Evolutionary conservation across 352 stramenopile species (phyloP).

Genomic region (Phytopythium boreale): DNA sequence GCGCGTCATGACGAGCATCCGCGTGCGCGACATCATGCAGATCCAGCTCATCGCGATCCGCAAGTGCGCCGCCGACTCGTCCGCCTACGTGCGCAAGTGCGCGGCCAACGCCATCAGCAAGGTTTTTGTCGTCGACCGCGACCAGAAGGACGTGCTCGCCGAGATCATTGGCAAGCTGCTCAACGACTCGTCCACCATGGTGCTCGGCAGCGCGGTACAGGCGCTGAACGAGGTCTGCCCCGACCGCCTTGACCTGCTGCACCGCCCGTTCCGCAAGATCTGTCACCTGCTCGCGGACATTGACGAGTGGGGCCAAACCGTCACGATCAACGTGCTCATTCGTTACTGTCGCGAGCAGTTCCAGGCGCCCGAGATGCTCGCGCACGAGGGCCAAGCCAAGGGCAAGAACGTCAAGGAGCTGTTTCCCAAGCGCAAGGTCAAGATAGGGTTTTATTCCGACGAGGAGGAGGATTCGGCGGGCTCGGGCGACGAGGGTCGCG

Average conservation of each 20-base stretch:
- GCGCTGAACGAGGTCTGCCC: conserved; percentile 96
- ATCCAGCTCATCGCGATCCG: conserved; percentile 97
- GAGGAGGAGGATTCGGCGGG: conserved; percentile 92
- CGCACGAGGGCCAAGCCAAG: conserved; percentile 19
- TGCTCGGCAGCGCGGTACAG: conserved; percentile 94
- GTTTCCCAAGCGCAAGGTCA: conserved; percentile 70
- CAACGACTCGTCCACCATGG: conserved; percentile 95
- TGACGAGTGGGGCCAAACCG: conserved; percentile 98
- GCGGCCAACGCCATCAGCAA: conserved; percentile 96
- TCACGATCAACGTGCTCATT: conserved; percentile 92
- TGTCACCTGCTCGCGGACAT: conserved; percentile 98
- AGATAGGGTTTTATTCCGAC: conserved; percentile 96
- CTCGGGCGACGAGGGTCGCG: conserved; percentile 44
- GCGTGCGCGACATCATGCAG: conserved; percentile 98
- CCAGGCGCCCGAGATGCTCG: conserved; percentile 70
- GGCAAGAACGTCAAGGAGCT: conserved; percentile 46
- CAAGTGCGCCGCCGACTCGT: conserved; percentile 90
- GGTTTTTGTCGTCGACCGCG: conserved; percentile 87
- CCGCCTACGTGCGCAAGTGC: conserved; percentile 97
- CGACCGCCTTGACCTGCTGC: conserved; percentile 92
- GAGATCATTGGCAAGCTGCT: conserved; percentile 94
- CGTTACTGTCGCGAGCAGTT: conserved; percentile 97
- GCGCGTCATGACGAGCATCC: conserved; percentile 96
- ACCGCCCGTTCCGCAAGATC: conserved; percentile 95
- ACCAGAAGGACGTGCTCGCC: conserved; percentile 89